phyloP scores from a whole-genome alignment of 2,329 filamentous ascomycete genomes.

The Remersonia thermophila region DNA sequence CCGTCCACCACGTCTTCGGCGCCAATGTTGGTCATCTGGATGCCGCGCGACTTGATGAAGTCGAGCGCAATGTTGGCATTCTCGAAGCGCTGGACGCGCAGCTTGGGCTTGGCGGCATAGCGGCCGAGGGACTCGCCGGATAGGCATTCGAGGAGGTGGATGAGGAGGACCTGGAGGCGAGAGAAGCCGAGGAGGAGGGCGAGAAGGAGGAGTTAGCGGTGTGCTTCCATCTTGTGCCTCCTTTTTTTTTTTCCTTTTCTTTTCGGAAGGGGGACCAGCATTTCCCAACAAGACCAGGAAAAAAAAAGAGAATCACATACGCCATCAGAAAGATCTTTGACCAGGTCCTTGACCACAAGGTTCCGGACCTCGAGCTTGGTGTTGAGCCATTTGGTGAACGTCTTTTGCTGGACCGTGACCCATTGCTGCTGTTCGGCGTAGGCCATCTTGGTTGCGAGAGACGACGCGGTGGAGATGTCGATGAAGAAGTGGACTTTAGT shows the following conservation, averaged over 20 bases:
- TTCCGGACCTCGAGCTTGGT: constrained; percentile 75
- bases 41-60: constrained; percentile 71
- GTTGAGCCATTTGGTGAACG: constrained; percentile 99
- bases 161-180: constrained; percentile 63
- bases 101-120: constrained; percentile 91
- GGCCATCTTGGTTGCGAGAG: constrained; percentile 46
- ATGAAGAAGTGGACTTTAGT: constrained; percentile 13
- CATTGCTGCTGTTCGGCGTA: constrained; percentile 53
- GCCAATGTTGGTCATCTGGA: constrained; percentile 97
- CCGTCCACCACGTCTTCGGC: constrained; percentile 97
- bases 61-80: constrained; percentile 94
- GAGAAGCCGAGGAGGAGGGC: background rate
- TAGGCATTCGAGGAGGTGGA: constrained; percentile 93
- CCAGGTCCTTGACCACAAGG: constrained; percentile 74
- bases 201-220: background rate
- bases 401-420: constrained; percentile 89
- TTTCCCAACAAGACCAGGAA: too few species aligned
- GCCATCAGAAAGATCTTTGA: constrained; percentile 82
- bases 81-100: constrained; percentile 93
- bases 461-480: constrained; percentile 28
- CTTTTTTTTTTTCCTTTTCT: background rate
- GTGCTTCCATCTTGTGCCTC: background rate
- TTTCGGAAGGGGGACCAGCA: too few species aligned
- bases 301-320: constrained; percentile 41
- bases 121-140: constrained; percentile 88